Percentiles rank a stretch among this genome's conserved stretches.
These are phyloP conservation scores for Paramyrothecium sp. DNA, from an alignment of 2,329 filamentous ascomycete genomes.

Conservation along the genomic window DNA sequence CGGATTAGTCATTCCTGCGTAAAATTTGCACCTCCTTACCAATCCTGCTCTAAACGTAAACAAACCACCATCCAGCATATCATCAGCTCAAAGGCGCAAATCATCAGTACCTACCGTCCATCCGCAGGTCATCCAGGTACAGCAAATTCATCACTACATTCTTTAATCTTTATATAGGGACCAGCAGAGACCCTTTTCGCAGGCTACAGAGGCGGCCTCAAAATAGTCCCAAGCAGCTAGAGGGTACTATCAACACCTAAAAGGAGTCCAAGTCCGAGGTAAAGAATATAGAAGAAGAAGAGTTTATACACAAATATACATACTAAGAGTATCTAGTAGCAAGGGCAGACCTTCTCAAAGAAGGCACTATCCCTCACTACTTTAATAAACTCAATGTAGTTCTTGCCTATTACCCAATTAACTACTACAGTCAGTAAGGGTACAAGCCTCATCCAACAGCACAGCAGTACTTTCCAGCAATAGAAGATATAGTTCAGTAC, in stretches of 20 bases:
- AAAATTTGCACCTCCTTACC: neutral
- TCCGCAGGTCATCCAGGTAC: conserved; percentile 1
- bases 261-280: neutral
- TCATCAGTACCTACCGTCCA: neutral
- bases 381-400: conserved; percentile 10
- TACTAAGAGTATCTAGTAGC: conserved; percentile 4
- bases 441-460: conserved; percentile 2
- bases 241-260: neutral
- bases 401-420: conserved; percentile 7
- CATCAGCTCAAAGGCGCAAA: neutral
- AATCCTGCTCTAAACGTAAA: neutral
- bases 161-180: conserved; percentile 1
- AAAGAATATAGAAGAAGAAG: neutral
- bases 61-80: conserved; percentile 1
- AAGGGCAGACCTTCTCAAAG: conserved; percentile 9
- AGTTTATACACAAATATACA: neutral
- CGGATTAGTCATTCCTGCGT: neutral
- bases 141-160: neutral
- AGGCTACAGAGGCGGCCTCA: neutral
- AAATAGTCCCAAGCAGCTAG: neutral
- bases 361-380: conserved; percentile 8
- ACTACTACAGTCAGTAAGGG: conserved; percentile 4
- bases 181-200: conserved; percentile 1
- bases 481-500: conserved; percentile 9
- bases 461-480: conserved; percentile 5